Evolutionary conservation across 495 filamentous ascomycete genomes (phyloP).

Genomic region (Neurospora cerealis): DNA sequence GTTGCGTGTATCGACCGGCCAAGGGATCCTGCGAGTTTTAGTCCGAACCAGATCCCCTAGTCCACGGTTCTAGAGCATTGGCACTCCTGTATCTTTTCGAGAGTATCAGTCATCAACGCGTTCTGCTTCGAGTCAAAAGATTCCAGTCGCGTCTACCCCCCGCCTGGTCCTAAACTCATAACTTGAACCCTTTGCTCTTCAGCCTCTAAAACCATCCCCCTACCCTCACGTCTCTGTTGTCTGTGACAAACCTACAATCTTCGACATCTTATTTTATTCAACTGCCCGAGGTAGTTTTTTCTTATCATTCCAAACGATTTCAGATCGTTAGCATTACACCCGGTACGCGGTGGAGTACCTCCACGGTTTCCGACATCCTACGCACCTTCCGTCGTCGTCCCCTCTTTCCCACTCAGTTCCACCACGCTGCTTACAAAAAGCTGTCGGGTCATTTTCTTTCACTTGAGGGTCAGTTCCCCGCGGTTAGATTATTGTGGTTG

Average conservation of each 20-base stretch:
- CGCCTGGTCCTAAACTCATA: neutral
- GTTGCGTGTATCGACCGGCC: neutral
- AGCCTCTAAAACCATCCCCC: neutral
- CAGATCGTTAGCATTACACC: neutral
- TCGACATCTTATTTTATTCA: neutral
- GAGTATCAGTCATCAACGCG: neutral
- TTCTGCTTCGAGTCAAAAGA: neutral
- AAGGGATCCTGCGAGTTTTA: neutral
- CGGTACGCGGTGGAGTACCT: neutral
- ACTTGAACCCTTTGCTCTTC: neutral
- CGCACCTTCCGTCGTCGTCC: neutral
- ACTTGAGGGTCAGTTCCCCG: neutral
- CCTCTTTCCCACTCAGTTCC: neutral
- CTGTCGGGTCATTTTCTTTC: neutral
- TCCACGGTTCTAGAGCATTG: neutral
- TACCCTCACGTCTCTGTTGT: neutral
- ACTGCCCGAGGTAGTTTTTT: neutral
- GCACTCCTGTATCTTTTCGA: neutral
- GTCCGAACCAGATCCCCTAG: neutral
- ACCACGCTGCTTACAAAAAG: neutral
- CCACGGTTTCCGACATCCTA: neutral
- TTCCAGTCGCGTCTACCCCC: neutral
- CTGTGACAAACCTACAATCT: neutral
- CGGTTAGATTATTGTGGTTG: neutral
- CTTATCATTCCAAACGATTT: neutral